Conservation (phyloP, 257 asterid species). For the Verbascum thapsus region DNA sequence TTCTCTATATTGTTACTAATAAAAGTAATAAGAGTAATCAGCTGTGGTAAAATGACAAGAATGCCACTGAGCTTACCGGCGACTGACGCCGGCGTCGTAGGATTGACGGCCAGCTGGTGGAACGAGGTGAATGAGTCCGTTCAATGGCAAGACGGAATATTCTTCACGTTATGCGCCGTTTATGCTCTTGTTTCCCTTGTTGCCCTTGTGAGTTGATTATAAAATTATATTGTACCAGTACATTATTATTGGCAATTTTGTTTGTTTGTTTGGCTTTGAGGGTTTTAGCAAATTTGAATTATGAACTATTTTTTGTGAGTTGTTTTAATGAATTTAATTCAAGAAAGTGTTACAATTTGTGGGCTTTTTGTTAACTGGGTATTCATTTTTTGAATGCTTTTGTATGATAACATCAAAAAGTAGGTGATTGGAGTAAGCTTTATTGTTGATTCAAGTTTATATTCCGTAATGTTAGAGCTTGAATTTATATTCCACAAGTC, state of each 20-base stretch:
- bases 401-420: background rate
- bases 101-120: constrained; percentile 62
- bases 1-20: too few relatives aligned
- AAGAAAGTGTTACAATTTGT: constrained; percentile 1
- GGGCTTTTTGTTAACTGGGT: constrained; percentile 13
- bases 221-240: too few relatives aligned
- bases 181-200: constrained; percentile 77
- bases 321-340: background rate
- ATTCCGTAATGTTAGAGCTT: background rate
- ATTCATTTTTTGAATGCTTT: background rate
- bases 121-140: constrained; percentile 69
- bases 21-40: too few relatives aligned
- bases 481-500: background rate
- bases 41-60: constrained; percentile 52
- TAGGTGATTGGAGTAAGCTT: constrained; percentile 1
- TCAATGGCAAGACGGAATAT: constrained; percentile 86
- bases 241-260: background rate
- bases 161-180: constrained; percentile 71
- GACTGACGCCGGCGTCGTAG: constrained; percentile 39
- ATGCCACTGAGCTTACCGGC: constrained; percentile 52
- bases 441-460: constrained; percentile 7
- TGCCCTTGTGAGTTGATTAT: constrained; percentile 65
- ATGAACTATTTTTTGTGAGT: too few relatives aligned
- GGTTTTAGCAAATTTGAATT: background rate
- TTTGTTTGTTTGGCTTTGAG: background rate